Evolutionary conservation across 805 yeast genomes (phyloP), one percentile per base, ranked within the genome.

Genomic region (Ogataea siamensis): DNA sequence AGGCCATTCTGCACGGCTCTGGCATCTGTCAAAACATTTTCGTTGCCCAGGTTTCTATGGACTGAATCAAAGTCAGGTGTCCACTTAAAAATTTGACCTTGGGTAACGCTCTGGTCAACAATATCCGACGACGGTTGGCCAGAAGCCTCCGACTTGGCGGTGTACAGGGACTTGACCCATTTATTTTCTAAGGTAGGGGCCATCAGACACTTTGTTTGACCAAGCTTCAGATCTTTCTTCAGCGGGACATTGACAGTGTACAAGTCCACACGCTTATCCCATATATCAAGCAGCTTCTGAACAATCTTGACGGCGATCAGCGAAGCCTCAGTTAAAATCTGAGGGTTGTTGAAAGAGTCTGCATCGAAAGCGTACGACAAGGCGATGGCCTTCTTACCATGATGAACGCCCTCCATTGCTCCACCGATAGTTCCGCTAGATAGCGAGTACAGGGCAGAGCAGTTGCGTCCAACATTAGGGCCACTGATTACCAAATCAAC

Each of bases 371-470:
- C 93, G 70, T 78, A 91, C 24, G 95, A 84, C 22, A 93, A 53
- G 2, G 95, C 97, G 46, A 93, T 71, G 5, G 96, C 67, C 48
- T 71, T 80, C 20, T 78, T 76, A 0, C 80, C 82, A 39, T 72
- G 76, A 28, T 89, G 75, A 2, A 83, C 85, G 2, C 89, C 94
- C 64, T 93, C 99, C 87, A 89, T 76, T 1, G 97, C 93, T 3
- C 96, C 98, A 17, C 99, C 99, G 12, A 93, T 82, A 2, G 99
- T 93, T 10, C 99, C 99, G 50, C 94, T 82, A 4, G 96, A 79
- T 52, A 93, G 73, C 39, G 88, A 84, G 60, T 88, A 93, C 30
- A 91, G 75, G 5, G 94, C 87, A 16, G 91, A 78, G 2, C 96
- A 80, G 62, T 93, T 93, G 56, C 96, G 78, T 15, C 99, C 99